Percentiles rank a stretch among this genome's conserved stretches.
Evolutionary conservation across 495 filamentous ascomycete species (phyloP).

Genomic region (Cercophora scortea): DNA sequence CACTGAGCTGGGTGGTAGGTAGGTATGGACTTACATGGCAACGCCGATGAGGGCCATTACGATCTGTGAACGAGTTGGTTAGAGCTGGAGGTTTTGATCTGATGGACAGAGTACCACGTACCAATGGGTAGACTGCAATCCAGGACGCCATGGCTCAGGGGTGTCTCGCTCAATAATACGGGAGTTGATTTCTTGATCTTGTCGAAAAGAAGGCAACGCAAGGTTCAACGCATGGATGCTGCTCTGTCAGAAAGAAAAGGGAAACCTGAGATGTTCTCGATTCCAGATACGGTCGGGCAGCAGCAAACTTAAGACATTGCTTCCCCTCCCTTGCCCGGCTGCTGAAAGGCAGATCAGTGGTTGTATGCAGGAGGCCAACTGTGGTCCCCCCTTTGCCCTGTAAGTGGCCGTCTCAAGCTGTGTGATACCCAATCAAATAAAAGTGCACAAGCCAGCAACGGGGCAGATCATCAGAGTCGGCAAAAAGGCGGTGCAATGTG

Average conservation of each 20-base stretch:
- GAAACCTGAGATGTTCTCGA: not conserved
- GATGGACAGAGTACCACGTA: not conserved
- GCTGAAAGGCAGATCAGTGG: too few species aligned
- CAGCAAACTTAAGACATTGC: not conserved
- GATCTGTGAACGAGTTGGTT: conserved; percentile 2
- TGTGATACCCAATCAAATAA: too few species aligned
- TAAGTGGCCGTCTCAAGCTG: too few species aligned
- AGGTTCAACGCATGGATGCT: not conserved
- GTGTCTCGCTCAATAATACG: not conserved
- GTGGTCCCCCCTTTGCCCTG: too few species aligned
- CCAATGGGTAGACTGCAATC: not conserved
- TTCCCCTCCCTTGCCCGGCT: too few species aligned
- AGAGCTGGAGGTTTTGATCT: not conserved
- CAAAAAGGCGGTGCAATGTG: not conserved
- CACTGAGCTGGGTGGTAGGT: not conserved
- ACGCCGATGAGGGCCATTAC: conserved; percentile 18
- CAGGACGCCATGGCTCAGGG: not conserved
- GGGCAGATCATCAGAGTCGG: too few species aligned
- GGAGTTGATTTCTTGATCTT: not conserved
- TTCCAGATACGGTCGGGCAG: not conserved
- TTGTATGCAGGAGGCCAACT: too few species aligned
- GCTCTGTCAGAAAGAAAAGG: not conserved
- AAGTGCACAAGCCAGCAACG: too few species aligned
- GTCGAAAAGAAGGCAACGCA: not conserved
- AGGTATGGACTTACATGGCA: conserved; percentile 17